These are phyloP conservation scores for Rachicladosporium sp. DNA, from an alignment of 2,329 filamentous ascomycete genomes.

Conservation along the genomic window DNA sequence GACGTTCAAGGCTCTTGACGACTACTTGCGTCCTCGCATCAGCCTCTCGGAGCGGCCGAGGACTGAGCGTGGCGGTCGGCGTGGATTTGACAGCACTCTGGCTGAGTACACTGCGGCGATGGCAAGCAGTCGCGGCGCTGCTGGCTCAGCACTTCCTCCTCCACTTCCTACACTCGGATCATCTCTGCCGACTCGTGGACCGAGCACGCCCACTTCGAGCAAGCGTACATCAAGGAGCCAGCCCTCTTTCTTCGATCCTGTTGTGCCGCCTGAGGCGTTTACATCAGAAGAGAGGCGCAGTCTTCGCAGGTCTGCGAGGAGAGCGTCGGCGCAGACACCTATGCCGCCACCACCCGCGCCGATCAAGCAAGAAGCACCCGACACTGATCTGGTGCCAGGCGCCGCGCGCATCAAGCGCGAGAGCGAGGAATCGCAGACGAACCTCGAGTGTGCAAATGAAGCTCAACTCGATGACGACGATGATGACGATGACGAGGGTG, in stretches of 20 bases:
- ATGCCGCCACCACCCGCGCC: constrained; percentile 5
- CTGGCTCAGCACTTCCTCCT: constrained; percentile 20
- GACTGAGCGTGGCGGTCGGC: constrained; percentile 40
- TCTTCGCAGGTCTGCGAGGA: constrained; percentile 22
- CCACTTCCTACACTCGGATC: constrained; percentile 15
- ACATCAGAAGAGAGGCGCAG: constrained; percentile 13
- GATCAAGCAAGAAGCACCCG: background rate
- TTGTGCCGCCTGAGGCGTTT: constrained; percentile 8
- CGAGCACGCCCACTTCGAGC: constrained; percentile 1
- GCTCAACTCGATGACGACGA: constrained; percentile 63
- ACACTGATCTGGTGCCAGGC: too few relatives aligned
- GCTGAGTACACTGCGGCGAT: constrained; percentile 66
- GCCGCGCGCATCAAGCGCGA: constrained; percentile 22
- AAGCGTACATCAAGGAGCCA: constrained; percentile 10
- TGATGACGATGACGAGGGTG: constrained; percentile 38
- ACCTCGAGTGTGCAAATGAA: constrained; percentile 87
- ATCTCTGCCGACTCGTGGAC: constrained; percentile 12
- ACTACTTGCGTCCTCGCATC: constrained; percentile 86
- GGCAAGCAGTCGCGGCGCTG: constrained; percentile 33
- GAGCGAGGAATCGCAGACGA: constrained; percentile 50
- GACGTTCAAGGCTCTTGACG: constrained; percentile 91
- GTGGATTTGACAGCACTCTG: constrained; percentile 54
- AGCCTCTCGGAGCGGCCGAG: constrained; percentile 57
- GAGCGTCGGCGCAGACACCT: constrained; percentile 18
- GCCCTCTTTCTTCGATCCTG: constrained; percentile 14